phyloP scores from a whole-genome alignment of 192 early-diverging fungal genomes.

The Backusella liffmaniae region DNA sequence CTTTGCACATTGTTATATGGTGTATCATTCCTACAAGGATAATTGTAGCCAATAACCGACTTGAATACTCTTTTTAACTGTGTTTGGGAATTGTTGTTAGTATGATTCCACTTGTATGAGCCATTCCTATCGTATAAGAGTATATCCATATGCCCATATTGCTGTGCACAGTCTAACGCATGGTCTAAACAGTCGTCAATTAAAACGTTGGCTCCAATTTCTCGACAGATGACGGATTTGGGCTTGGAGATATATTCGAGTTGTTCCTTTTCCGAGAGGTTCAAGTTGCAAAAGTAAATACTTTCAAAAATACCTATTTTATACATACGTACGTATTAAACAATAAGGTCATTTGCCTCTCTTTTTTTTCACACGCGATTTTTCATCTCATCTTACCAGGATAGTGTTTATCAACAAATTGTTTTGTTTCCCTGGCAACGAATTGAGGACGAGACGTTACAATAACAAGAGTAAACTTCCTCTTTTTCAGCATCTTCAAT shows the following conservation, averaged over 20 bases:
- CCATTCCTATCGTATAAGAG: slow-evolving; percentile 58
- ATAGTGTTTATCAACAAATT: slow-evolving; percentile 54
- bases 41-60: not conserved
- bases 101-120: slow-evolving; percentile 47
- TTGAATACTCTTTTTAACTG: not conserved
- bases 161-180: slow-evolving; percentile 48
- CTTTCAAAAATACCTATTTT: slow-evolving; percentile 54
- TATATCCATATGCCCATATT: slow-evolving; percentile 43
- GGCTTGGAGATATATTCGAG: slow-evolving; percentile 50
- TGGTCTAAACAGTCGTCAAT: slow-evolving; percentile 58
- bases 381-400: slow-evolving; percentile 37
- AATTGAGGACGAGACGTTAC: slow-evolving; percentile 61
- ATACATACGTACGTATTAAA: not conserved
- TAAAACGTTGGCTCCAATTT: slow-evolving; percentile 55
- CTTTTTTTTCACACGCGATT: not conserved
- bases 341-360: not conserved
- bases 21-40: not conserved
- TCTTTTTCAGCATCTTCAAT: slow-evolving; percentile 51
- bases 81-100: slow-evolving; percentile 6
- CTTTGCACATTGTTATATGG: slow-evolving; percentile 46
- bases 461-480: slow-evolving; percentile 53
- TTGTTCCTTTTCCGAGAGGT: slow-evolving; percentile 50
- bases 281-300: slow-evolving; percentile 63
- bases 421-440: slow-evolving; percentile 53
- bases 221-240: slow-evolving; percentile 54